Conservation (phyloP, 306 rosid species). For the Malus sieversii region DNA sequence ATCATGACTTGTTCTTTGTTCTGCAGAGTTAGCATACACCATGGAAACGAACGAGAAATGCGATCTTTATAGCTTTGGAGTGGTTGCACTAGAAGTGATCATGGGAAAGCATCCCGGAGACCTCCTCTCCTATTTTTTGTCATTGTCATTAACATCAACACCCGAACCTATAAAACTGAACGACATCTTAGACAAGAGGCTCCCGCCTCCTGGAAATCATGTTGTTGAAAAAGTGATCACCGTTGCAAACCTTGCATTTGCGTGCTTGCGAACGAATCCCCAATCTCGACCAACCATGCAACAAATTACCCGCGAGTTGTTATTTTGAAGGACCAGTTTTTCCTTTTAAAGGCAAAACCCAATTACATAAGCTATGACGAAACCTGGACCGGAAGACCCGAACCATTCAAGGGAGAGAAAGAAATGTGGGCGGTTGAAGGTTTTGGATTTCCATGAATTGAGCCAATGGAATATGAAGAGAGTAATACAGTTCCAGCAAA, state of each 20-base stretch:
- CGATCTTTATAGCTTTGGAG: constrained; percentile 19
- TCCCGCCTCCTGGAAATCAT: background rate
- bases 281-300: constrained; percentile 21
- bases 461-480: too few species aligned
- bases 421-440: too few species aligned
- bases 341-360: too few species aligned
- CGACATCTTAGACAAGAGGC: constrained; percentile 15
- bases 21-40: constrained; percentile 14
- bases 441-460: too few species aligned
- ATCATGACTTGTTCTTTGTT: background rate
- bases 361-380: too few species aligned
- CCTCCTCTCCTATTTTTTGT: constrained; percentile 6
- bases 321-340: background rate
- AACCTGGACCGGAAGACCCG: too few species aligned
- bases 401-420: too few species aligned
- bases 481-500: too few species aligned
- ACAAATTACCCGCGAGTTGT: constrained; percentile 1
- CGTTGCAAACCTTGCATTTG: constrained; percentile 14
- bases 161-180: background rate
- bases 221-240: constrained; percentile 5
- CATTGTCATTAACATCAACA: background rate
- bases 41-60: constrained; percentile 14
- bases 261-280: constrained; percentile 15
- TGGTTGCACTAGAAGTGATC: constrained; percentile 12
- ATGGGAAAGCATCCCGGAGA: constrained; percentile 24